Percentiles rank a stretch among this genome's conserved stretches.
Conservation (phyloP, 106 monocot species). For the Dioscorea dumetorum region DNA sequence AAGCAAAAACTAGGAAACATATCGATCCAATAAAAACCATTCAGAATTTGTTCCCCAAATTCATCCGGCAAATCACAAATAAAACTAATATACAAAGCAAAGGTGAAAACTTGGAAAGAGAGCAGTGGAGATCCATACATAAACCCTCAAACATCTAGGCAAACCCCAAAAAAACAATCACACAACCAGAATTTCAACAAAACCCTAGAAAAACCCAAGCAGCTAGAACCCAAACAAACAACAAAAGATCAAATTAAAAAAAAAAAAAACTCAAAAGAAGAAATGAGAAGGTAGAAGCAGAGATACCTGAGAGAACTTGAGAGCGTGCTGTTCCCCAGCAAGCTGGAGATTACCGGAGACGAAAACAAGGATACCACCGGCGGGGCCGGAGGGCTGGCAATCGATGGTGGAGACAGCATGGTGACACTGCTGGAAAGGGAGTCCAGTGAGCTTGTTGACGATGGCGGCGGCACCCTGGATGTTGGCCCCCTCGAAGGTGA, state of each 20-base stretch:
- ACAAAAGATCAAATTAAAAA: not conserved
- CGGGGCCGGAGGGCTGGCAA: constrained; percentile 43
- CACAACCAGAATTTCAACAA: not conserved
- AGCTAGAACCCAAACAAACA: too few relatives aligned
- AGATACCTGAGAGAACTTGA: constrained; percentile 58
- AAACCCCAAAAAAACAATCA: not conserved
- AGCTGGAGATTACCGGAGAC: constrained; percentile 41
- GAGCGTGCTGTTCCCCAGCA: constrained; percentile 36
- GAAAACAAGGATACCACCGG: constrained; percentile 44
- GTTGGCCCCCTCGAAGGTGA: constrained; percentile 55
- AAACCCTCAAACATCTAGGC: not conserved
- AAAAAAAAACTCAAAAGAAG: not conserved
- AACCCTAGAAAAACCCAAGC: too few relatives aligned
- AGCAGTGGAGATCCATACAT: not conserved
- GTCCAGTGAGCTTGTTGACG: constrained; percentile 34
- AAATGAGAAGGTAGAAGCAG: not conserved
- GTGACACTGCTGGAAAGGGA: constrained; percentile 68
- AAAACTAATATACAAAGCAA: not conserved
- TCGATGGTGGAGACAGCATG: constrained; percentile 58
- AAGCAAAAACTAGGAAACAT: too few relatives aligned
- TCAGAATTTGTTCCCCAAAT: too few relatives aligned
- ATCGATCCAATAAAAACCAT: too few relatives aligned
- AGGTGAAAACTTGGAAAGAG: not conserved
- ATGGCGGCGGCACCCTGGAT: constrained; percentile 44
- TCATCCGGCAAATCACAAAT: not conserved